Base-by-base conservation (phyloP, 352 stramenopile genomes). In the Phytopythium oedochilum region DNA sequence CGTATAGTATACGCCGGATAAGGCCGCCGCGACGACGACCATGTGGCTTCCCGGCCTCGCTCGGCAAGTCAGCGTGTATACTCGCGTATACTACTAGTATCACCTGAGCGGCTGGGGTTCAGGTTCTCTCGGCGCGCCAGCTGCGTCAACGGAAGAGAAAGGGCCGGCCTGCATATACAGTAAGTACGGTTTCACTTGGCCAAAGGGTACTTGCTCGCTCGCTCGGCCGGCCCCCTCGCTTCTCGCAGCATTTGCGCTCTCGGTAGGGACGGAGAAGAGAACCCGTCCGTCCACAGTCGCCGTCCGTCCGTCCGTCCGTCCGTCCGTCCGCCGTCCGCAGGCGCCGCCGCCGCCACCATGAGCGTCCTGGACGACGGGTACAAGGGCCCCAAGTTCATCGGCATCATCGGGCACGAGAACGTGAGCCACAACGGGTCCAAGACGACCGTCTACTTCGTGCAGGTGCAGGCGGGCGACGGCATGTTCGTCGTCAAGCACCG, bases 381-480 rank as follows among this genome's bases (percentile, higher is more conserved):
- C 63, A 81, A 79, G 47, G 67, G 71, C 14, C 70, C 78, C 42
- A 88, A 89, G 61, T 94, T 94, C 60, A 84, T 90, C 52, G 78
- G 75, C 55, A 94, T 94, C 68, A 87, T 89, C 70, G 84, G 84
- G 63, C 84, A 94, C 55, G 84, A 94, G 59, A 90, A 86, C 64
- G 71, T 92, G 61, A 94, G 79, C 64, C 74, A 92, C 70, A 90
- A 92, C 51, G 84, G 84, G 42, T 89, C 75, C 66, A 94, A 94
- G 74, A 90, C 83, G 25, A 94, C 84, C 35, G 79, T 92, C 64
- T 94, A 94, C 68, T 82, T 88, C 52, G 68, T 94, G 28, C 81
- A 94, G 59, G 81, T 94, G 49, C 79, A 92, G 60, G 63, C 86
- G 18, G 74, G 86, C 26, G 73, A 75, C 45, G 78, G 70, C 60